Conservation (phyloP, 2,329 filamentous ascomycete species). For the Cryphonectria japonica region DNA sequence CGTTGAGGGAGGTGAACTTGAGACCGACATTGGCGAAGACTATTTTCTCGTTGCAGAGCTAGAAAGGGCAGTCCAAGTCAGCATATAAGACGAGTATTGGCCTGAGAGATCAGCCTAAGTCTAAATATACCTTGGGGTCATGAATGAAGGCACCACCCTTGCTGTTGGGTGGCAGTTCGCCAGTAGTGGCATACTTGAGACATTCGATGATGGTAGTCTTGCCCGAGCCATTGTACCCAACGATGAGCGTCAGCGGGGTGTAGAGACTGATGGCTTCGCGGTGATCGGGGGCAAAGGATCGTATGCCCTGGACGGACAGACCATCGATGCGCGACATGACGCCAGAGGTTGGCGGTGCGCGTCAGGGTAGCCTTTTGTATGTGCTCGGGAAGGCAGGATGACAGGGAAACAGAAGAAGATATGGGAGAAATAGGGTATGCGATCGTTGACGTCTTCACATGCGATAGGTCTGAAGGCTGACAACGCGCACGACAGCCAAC, state of each 20-base stretch:
- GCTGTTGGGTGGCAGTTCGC: slow-evolving; percentile 89
- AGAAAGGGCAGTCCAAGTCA: not conserved
- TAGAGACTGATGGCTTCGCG: slow-evolving; percentile 81
- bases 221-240: slow-evolving; percentile 95
- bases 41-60: slow-evolving; percentile 83
- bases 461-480: not conserved
- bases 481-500: not conserved
- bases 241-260: slow-evolving; percentile 90
- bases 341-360: slow-evolving; percentile 18
- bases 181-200: slow-evolving; percentile 96
- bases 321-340: slow-evolving; percentile 83
- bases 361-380: slow-evolving; percentile 17
- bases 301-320: slow-evolving; percentile 79
- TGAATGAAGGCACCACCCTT: slow-evolving; percentile 92
- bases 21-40: slow-evolving; percentile 91
- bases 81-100: not conserved
- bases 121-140: slow-evolving; percentile 74
- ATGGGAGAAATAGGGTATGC: not conserved
- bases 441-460: not conserved
- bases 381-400: no score
- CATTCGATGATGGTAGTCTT: slow-evolving; percentile 99
- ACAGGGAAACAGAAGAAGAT: not conserved
- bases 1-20: slow-evolving; percentile 78
- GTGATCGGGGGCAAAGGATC: slow-evolving; percentile 80
- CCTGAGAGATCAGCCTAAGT: no score